A percentile compares a stretch with the other conserved stretches of the same genome.
These are phyloP conservation scores for Usnea hakonensis DNA, from an alignment of 495 filamentous ascomycete species.

Conservation along the genomic window DNA sequence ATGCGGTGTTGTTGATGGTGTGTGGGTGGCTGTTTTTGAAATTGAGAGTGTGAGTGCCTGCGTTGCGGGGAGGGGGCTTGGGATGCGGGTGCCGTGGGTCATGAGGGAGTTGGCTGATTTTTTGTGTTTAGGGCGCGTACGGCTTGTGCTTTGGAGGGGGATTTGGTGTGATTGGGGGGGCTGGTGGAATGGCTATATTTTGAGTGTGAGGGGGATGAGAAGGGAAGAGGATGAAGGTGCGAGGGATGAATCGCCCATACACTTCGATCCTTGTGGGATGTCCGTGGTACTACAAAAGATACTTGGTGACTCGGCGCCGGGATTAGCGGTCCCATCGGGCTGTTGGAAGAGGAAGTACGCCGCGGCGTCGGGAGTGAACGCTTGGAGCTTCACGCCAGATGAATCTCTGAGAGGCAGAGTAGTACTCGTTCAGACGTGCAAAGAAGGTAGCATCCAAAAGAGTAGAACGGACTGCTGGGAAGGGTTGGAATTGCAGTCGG, in stretches of 20 bases:
- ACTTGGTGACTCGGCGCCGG: not conserved
- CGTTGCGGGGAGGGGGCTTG: not conserved
- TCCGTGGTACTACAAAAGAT: not conserved
- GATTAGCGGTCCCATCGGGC: not conserved
- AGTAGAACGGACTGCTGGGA: not conserved
- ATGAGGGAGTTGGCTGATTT: not conserved
- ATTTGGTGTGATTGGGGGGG: no score
- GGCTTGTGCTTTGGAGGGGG: no score
- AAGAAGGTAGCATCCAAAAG: not conserved
- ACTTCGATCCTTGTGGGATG: not conserved
- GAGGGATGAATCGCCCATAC: not conserved
- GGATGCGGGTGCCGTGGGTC: no score
- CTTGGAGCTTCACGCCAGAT: not conserved
- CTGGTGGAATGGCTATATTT: no score
- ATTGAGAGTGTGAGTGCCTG: constrained; percentile 9
- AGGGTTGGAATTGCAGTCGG: not conserved
- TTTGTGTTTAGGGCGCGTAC: no score
- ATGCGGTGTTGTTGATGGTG: constrained; percentile 16
- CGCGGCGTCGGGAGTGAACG: not conserved
- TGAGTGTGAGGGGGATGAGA: not conserved
- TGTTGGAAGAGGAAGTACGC: not conserved
- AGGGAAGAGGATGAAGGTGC: not conserved
- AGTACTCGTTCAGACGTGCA: no score
- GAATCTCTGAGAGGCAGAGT: not conserved
- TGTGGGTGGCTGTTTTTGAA: constrained; percentile 17